Percentiles rank a stretch among this genome's conserved stretches.
Conservation (phyloP, 1,284 basidiomycete genomes). For the Lignosus rhinocerotis region DNA sequence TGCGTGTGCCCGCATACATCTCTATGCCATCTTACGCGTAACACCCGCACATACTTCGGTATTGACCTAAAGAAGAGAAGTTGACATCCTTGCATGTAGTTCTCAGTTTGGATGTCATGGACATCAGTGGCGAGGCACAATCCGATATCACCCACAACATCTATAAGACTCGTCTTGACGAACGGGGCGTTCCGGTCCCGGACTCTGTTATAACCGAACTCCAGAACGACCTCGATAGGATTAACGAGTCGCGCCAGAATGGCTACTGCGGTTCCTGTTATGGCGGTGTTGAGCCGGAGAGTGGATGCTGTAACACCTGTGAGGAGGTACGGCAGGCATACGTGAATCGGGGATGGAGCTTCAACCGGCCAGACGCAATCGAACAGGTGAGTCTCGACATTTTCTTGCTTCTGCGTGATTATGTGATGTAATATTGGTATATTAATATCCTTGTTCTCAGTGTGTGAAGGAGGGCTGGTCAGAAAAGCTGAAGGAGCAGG, state of each 20-base stretch:
- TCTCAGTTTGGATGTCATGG: slow-evolving; percentile 95
- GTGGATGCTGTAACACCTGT: slow-evolving; percentile 94
- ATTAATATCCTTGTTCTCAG: slow-evolving; percentile 41
- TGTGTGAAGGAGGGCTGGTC: slow-evolving; percentile 95
- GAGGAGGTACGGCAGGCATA: slow-evolving; percentile 95
- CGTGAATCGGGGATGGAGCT: slow-evolving; percentile 93
- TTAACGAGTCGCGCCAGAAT: slow-evolving; percentile 61
- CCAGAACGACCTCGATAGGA: slow-evolving; percentile 82
- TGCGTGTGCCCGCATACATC: not conserved
- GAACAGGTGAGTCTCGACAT: slow-evolving; percentile 70
- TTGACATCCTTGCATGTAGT: slow-evolving; percentile 48
- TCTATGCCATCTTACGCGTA: not conserved
- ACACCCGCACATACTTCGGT: too few species aligned
- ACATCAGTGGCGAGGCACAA: slow-evolving; percentile 95
- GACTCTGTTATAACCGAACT: slow-evolving; percentile 64
- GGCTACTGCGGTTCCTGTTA: slow-evolving; percentile 97
- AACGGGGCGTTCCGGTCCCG: slow-evolving; percentile 60
- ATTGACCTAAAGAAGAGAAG: not conserved
- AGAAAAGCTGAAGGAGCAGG: slow-evolving; percentile 90
- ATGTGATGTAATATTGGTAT: not conserved
- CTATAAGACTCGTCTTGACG: slow-evolving; percentile 77
- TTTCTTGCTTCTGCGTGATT: too few species aligned
- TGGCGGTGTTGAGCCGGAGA: slow-evolving; percentile 80
- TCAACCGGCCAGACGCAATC: slow-evolving; percentile 86
- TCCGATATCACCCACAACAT: slow-evolving; percentile 90